Evolutionary conservation across 2,329 filamentous ascomycete genomes (phyloP).

Genomic region (Trematosphaeria pertusa): DNA sequence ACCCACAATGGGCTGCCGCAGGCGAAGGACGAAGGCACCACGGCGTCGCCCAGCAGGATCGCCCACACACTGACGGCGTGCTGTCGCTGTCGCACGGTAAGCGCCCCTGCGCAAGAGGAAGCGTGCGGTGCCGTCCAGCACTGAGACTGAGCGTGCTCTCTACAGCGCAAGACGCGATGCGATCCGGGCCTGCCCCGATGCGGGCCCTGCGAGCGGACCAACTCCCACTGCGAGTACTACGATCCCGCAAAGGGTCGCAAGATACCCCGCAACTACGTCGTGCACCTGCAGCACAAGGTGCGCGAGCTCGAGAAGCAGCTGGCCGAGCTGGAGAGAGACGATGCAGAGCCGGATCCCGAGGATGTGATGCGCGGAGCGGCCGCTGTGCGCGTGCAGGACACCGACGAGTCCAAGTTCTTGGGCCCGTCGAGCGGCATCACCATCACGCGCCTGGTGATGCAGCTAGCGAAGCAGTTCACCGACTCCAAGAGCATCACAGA

Average conservation of each 20-base stretch:
- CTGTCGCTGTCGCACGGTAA: conserved; percentile 78
- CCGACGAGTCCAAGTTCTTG: conserved; percentile 87
- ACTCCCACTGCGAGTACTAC: conserved; percentile 92
- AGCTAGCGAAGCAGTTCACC: conserved; percentile 92
- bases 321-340: conserved; percentile 76
- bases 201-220: conserved; percentile 88
- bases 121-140: conserved; percentile 4
- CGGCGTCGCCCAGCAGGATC: conserved; percentile 62
- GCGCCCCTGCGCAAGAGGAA: conserved; percentile 23
- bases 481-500: conserved; percentile 91
- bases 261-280: conserved; percentile 90
- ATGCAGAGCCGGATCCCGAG: conserved; percentile 74
- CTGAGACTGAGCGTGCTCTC: conserved; percentile 16
- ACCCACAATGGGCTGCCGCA: conserved; percentile 29
- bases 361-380: conserved; percentile 87
- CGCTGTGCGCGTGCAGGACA: conserved; percentile 81
- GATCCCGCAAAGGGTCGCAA: conserved; percentile 86
- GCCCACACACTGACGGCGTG: conserved; percentile 83
- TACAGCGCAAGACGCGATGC: conserved; percentile 91
- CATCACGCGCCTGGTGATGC: conserved; percentile 94
- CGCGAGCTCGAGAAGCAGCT: conserved; percentile 83
- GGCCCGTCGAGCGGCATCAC: conserved; percentile 95
- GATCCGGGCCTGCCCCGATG: conserved; percentile 92
- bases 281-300: conserved; percentile 87
- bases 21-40: conserved; percentile 26